These are phyloP conservation scores for Microstroma glucosiphilum DNA, from an alignment of 1,284 basidiomycete genomes.

Conservation along the genomic window DNA sequence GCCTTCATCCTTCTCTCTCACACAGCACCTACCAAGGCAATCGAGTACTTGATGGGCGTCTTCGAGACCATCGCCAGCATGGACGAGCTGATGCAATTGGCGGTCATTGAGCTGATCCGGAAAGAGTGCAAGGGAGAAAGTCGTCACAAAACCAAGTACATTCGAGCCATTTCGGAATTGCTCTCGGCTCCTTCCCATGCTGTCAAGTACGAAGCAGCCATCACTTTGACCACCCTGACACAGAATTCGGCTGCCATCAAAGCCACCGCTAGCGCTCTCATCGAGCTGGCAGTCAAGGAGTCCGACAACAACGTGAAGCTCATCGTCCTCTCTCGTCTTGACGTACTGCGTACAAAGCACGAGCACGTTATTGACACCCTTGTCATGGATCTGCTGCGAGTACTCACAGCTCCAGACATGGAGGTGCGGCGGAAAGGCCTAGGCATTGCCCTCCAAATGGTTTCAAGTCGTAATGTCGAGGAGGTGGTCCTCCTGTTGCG, in stretches of 20 bases:
- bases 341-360: conserved; percentile 74
- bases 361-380: conserved; percentile 84
- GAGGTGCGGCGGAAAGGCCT: conserved; percentile 93
- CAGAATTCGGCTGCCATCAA: conserved; percentile 95
- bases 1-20: conserved; percentile 91
- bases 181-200: conserved; percentile 83
- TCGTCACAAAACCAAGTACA: conserved; percentile 65
- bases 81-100: conserved; percentile 94
- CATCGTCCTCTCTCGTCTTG: conserved; percentile 90
- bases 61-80: conserved; percentile 73
- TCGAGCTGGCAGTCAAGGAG: conserved; percentile 86
- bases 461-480: conserved; percentile 91
- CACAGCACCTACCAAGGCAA: conserved; percentile 80
- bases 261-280: conserved; percentile 82
- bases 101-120: conserved; percentile 88
- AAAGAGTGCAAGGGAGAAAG: conserved; percentile 79
- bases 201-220: conserved; percentile 97
- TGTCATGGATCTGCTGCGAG: conserved; percentile 92
- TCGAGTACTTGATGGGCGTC: conserved; percentile 79
- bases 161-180: conserved; percentile 90
- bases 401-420: conserved; percentile 87
- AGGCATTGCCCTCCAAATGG: conserved; percentile 84
- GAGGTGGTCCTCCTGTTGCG: conserved; percentile 94
- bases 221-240: conserved; percentile 86
- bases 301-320: conserved; percentile 99